Evolutionary conservation across 2,329 filamentous ascomycete genomes (phyloP).

Genomic region (Colletotrichum kahawae): DNA sequence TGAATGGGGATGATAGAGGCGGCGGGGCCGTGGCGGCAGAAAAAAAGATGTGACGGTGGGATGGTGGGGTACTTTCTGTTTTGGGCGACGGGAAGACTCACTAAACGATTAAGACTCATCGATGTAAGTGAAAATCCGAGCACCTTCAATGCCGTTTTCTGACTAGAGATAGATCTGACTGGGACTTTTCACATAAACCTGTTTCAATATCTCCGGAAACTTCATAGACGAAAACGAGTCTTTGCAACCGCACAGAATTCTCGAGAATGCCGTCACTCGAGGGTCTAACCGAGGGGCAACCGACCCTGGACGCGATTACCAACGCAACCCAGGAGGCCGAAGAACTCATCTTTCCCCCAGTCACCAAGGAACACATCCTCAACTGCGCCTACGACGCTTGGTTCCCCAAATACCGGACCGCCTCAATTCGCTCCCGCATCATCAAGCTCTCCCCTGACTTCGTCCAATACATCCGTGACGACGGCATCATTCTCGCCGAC

Average conservation of each 20-base stretch:
- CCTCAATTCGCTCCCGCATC: slow-evolving; percentile 85
- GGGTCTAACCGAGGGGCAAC: slow-evolving; percentile 23
- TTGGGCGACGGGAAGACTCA: slow-evolving; percentile 17
- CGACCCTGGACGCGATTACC: slow-evolving; percentile 10
- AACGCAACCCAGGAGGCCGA: slow-evolving; percentile 18
- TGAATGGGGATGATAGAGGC: not conserved
- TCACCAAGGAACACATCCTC: slow-evolving; percentile 85
- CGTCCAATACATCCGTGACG: slow-evolving; percentile 85
- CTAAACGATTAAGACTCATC: slow-evolving; percentile 13
- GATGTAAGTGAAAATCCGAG: slow-evolving; percentile 12
- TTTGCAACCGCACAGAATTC: not conserved
- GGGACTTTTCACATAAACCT: not conserved
- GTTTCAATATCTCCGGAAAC: not conserved
- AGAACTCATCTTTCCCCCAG: slow-evolving; percentile 75
- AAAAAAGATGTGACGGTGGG: slow-evolving; percentile 10
- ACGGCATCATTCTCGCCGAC: slow-evolving; percentile 87
- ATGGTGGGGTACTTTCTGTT: slow-evolving; percentile 17
- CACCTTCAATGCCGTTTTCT: not conserved
- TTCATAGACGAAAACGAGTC: not conserved
- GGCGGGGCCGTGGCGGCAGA: slow-evolving; percentile 1
- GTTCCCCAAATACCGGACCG: slow-evolving; percentile 78
- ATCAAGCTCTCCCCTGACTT: slow-evolving; percentile 79
- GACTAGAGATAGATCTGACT: not conserved
- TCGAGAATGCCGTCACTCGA: slow-evolving; percentile 36
- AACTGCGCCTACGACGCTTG: slow-evolving; percentile 95